Evolutionary conservation across 1,284 basidiomycete species (phyloP), one percentile per base, ranked within the genome.

Genomic region (Pyrrhoderma noxium): DNA sequence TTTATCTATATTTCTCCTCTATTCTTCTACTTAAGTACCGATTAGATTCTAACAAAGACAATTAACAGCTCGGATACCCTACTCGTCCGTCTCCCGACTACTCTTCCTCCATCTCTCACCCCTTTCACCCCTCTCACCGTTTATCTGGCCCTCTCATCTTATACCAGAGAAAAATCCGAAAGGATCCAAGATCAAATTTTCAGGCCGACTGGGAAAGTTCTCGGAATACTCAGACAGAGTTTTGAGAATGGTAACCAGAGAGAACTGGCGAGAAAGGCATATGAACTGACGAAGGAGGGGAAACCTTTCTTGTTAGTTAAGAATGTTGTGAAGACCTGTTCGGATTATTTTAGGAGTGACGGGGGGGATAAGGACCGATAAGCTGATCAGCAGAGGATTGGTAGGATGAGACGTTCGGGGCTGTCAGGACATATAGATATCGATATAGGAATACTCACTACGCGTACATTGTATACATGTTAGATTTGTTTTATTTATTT

Each of bases 301-400:
- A 77, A 80, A 44, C 80, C 80, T 1, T 74, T 73, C 48, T 62
- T 72, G 45, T 69, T 82, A 22, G 79, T 74, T 0, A 68, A 67
- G 43, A 71, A 71, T 41, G 71, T 76, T 8, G 68, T 72, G 50
- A 67, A 65, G 53, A 67, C 25, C 13, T 52, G 41, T 35, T n/a
- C 41, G 46, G 54, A 56, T 8, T 31, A 19, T n/a, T 41, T 49
- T 8, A 49, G 37, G 47, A 52, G 27, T 9, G n/a, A n/a, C n/a
- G n/a, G n/a, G n/a, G n/a, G n/a, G n/a, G n/a, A n/a, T n/a, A n/a
- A n/a, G 50, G 50, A 3, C 46, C 46, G 18, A 38, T n/a, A 45
- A 43, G 54, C 52, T 23, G 54, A 51, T 35, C 27, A 52, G n/a
- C n/a, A n/a, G n/a, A n/a, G 42, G 43, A 37, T 25, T 23, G 22